Conservation (phyloP, 805 yeast species). For the Candida pseudoglaebosa region DNA sequence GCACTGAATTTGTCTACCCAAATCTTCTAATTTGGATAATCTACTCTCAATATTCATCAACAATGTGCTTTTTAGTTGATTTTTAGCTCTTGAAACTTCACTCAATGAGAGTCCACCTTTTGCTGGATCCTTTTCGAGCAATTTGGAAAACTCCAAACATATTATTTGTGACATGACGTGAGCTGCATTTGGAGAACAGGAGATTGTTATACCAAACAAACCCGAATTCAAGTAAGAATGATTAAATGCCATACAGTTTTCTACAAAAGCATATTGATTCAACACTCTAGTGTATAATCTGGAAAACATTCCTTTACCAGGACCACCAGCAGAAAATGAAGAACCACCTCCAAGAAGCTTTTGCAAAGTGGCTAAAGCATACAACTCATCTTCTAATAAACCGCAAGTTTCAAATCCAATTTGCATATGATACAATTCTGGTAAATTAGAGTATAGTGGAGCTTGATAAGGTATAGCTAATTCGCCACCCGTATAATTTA, state of each 20-base stretch:
- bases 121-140: conserved; percentile 27
- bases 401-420: conserved; percentile 87
- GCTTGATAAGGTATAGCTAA: conserved; percentile 34
- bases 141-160: conserved; percentile 39
- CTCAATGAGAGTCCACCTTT: conserved; percentile 59
- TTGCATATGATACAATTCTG: conserved; percentile 81
- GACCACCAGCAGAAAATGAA: conserved; percentile 97
- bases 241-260: conserved; percentile 81
- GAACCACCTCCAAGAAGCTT: conserved; percentile 95
- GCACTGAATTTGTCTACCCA: conserved; percentile 90
- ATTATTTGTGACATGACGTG: conserved; percentile 77
- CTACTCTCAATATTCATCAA: conserved; percentile 92
- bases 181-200: conserved; percentile 85
- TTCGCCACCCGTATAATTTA: conserved; percentile 51
- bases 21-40: conserved; percentile 90
- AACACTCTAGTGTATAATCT: conserved; percentile 86
- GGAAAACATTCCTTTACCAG: conserved; percentile 98
- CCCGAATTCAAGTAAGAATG: conserved; percentile 91
- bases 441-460: conserved; percentile 46
- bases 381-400: conserved; percentile 78
- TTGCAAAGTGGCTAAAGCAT: conserved; percentile 86
- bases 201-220: conserved; percentile 80
- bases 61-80: conserved; percentile 81
- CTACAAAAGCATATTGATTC: conserved; percentile 88
- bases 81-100: conserved; percentile 88